These are phyloP conservation scores for Populus alba DNA, from an alignment of 345 rosid species.

Conservation along the genomic window DNA sequence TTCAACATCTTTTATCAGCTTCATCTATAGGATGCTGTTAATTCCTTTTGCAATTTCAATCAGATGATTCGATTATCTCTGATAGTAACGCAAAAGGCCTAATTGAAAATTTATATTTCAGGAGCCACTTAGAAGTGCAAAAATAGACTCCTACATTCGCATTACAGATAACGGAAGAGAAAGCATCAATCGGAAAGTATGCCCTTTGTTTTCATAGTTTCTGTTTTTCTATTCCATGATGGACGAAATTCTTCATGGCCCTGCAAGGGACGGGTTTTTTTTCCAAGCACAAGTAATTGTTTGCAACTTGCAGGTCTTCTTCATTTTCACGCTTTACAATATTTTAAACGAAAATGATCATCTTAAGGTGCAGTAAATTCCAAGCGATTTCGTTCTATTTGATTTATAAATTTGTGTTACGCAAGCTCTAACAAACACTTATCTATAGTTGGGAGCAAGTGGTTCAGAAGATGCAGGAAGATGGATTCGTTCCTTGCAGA, in stretches of 20 bases:
- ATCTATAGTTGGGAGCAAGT: slow-evolving; percentile 73
- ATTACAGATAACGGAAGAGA: slow-evolving; percentile 93
- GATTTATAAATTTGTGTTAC: neutral
- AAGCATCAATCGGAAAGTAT: slow-evolving; percentile 78
- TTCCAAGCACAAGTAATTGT: slow-evolving; percentile 12
- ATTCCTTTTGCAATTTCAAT: neutral
- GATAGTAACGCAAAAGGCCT: neutral
- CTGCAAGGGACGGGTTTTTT: neutral
- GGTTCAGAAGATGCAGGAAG: slow-evolving; percentile 93
- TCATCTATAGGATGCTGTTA: neutral
- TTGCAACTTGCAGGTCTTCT: slow-evolving; percentile 62
- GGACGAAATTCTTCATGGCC: neutral
- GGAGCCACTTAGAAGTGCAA: slow-evolving; percentile 74
- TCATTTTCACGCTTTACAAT: slow-evolving; percentile 72
- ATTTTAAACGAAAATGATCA: slow-evolving; percentile 68
- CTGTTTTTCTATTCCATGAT: neutral
- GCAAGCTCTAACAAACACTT: slow-evolving; percentile 3
- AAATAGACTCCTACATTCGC: slow-evolving; percentile 66
- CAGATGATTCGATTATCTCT: neutral
- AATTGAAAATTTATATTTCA: slow-evolving; percentile 27
- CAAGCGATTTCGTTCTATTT: neutral
- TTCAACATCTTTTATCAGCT: neutral
- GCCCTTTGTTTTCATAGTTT: slow-evolving; percentile 2
- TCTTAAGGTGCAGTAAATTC: slow-evolving; percentile 54
- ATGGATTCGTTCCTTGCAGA: slow-evolving; percentile 74